phyloP scores from a whole-genome alignment of 164 flowering plant genomes.

The Kingdonia uniflora region DNA sequence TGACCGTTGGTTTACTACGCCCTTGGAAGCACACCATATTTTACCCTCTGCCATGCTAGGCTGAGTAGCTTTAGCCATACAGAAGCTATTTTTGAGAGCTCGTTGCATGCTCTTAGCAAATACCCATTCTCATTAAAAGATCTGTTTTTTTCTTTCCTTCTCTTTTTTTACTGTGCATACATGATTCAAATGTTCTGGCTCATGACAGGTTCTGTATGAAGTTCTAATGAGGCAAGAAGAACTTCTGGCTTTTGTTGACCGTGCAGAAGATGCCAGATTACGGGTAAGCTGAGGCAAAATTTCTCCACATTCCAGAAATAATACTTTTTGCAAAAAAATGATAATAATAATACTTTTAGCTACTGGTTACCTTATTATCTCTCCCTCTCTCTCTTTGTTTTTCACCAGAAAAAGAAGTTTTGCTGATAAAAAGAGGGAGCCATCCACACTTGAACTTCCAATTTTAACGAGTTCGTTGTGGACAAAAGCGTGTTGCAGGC shows the following conservation, averaged over 20 bases:
- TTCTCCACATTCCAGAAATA: neutral
- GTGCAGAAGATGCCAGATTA: conserved; percentile 58
- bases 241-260: conserved; percentile 73
- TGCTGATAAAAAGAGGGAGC: conserved; percentile 21
- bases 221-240: conserved; percentile 89
- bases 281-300: conserved; percentile 28
- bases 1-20: no score
- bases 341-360: no score
- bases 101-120: no score
- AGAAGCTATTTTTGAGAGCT: no score
- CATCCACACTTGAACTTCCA: neutral
- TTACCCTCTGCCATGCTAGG: no score
- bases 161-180: neutral
- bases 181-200: neutral
- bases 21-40: no score
- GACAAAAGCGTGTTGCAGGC: no score
- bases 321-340: neutral
- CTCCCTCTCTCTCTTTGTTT: neutral
- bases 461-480: no score
- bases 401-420: conserved; percentile 39
- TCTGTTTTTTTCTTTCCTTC: no score
- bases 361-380: neutral
- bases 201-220: conserved; percentile 68
- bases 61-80: no score
- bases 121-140: no score